These are phyloP conservation scores for Trypanosoma mega DNA, from an alignment of 208 protist species.

Conservation along the genomic window DNA sequence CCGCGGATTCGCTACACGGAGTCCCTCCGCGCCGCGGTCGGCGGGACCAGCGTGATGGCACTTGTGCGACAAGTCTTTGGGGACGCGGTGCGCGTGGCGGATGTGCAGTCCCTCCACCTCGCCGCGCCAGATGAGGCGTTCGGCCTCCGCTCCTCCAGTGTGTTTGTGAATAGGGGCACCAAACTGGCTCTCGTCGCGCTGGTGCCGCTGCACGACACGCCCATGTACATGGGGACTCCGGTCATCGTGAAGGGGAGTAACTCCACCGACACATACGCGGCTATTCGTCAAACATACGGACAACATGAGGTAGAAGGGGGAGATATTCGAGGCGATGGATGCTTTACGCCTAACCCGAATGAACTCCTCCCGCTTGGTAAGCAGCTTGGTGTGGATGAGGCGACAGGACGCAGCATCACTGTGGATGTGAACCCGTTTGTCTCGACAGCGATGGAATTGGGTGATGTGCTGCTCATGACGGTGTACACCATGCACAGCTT, in stretches of 20 bases:
- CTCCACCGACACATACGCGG: conserved; percentile 51
- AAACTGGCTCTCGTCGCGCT: conserved; percentile 74
- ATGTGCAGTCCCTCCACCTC: conserved; percentile 74
- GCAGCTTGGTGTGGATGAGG: conserved; percentile 46
- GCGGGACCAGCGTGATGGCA: conserved; percentile 82
- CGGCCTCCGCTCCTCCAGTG: conserved; percentile 77
- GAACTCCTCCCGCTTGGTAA: conserved; percentile 77
- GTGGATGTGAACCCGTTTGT: conserved; percentile 77
- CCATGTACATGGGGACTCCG: conserved; percentile 71
- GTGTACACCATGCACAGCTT: conserved; percentile 87
- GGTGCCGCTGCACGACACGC: conserved; percentile 79
- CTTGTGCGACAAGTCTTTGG: conserved; percentile 86
- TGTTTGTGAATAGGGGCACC: conserved; percentile 76
- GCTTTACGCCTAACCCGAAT: conserved; percentile 65
- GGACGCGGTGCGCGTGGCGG: conserved; percentile 44
- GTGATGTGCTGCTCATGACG: conserved; percentile 79
- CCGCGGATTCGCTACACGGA: conserved; percentile 61
- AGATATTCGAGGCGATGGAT: conserved; percentile 69
- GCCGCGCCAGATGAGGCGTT: conserved; percentile 60
- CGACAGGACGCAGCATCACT: conserved; percentile 54
- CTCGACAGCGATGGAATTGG: conserved; percentile 58
- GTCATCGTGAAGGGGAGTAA: conserved; percentile 80
- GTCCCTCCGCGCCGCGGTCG: conserved; percentile 57
- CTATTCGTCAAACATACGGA: conserved; percentile 73
- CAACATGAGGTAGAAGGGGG: conserved; percentile 81